Base-by-base conservation (phyloP, 2,329 filamentous ascomycete species). In the Neurospora sp. region DNA sequence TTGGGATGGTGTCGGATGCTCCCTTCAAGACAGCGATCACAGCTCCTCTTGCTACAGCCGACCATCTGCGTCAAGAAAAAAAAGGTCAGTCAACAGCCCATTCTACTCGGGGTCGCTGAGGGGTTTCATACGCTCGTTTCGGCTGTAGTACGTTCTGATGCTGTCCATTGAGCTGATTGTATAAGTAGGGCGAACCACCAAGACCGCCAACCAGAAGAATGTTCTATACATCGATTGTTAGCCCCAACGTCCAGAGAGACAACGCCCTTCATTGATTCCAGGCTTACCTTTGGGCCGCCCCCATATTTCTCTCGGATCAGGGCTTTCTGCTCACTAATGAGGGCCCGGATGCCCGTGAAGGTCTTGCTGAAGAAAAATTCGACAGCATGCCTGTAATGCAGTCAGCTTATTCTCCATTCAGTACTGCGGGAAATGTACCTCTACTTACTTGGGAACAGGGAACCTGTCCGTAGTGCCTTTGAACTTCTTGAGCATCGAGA, bases 171-270 rank as follows among this genome's bases (percentile, higher is more conserved):
- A 46, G 42, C 42, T 23, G 42, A 46, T 46, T 46, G 69, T 70
- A 70, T 4, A 70, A 46, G 66, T 70, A 70, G 38, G 67, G 69
- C 33, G 69, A 70, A 8, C 69, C 66, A 10, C 69, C 69, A 38
- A 70, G 46, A 28, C 69, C 69, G 13, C 69, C 69, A 8, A 70
- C 69, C 11, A 70, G 38, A 19, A 70, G 66, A 40, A 70, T 70
- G 17, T 68, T 68, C 69, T 69, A 23, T 17, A 33, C 33, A 6
- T 46, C 15, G 3, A 46, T n/a, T 23, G 8, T 46, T 46, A 46
- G 42, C 42, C n/a, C n/a, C 9, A 4, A 9, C 42, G 9, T 46
- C 8, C 42, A 23, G 3, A n/a, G 7, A 10, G 10, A 19, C 42
- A 46, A 19, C n/a, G 42, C 3, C 7, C 9, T 46, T 7, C 40